Conservation (phyloP, 768 basidiomycete genomes). For the Agaricus blazei region DNA sequence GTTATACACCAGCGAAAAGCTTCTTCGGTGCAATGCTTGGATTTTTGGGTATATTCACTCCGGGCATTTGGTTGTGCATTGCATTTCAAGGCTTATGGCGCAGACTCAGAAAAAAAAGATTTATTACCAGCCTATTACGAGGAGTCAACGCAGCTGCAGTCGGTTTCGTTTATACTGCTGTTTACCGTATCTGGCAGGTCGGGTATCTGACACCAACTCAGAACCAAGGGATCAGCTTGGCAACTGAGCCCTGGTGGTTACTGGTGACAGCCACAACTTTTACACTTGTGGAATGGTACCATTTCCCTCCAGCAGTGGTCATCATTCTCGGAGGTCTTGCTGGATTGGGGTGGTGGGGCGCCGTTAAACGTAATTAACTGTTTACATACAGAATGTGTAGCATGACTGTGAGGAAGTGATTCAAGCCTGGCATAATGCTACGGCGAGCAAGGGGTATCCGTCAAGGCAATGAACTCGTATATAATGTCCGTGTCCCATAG, state of each 20-base stretch:
- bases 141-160: slow-evolving; percentile 38
- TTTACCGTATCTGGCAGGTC: slow-evolving; percentile 34
- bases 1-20: slow-evolving; percentile 15
- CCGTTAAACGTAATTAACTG: slow-evolving; percentile 13
- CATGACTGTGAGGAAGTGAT: neutral
- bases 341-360: slow-evolving; percentile 41
- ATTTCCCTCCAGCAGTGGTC: slow-evolving; percentile 30
- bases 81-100: slow-evolving; percentile 33
- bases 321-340: slow-evolving; percentile 34
- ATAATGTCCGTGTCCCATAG: neutral
- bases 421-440: neutral
- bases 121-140: slow-evolving; percentile 26
- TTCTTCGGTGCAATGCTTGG: slow-evolving; percentile 42
- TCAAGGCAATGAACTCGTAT: neutral
- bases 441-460: neutral
- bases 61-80: slow-evolving; percentile 35
- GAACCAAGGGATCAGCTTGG: slow-evolving; percentile 24
- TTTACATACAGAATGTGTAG: neutral
- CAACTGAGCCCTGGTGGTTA: slow-evolving; percentile 43
- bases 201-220: slow-evolving; percentile 27
- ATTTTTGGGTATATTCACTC: slow-evolving; percentile 45
- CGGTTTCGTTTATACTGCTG: slow-evolving; percentile 36
- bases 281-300: slow-evolving; percentile 37
- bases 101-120: slow-evolving; percentile 22
- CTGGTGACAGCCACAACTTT: slow-evolving; percentile 35